These are phyloP conservation scores for Diaporthe destruens DNA, from an alignment of 2,329 filamentous ascomycete genomes.

Conservation along the genomic window DNA sequence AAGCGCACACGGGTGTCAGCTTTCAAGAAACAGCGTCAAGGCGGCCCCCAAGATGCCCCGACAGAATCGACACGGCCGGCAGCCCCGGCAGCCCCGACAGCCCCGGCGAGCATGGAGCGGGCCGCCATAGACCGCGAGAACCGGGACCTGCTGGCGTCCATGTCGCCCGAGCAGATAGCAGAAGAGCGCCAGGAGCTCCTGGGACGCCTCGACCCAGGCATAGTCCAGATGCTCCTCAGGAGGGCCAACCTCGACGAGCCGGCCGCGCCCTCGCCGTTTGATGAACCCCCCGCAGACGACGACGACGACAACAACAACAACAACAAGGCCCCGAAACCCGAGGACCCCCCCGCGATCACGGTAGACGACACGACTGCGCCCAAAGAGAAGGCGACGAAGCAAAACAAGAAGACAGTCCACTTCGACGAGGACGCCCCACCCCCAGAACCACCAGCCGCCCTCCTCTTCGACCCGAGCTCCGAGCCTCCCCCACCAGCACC, in stretches of 20 bases:
- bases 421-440: constrained; percentile 60
- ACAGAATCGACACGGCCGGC: constrained; percentile 44
- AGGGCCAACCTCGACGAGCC: constrained; percentile 80
- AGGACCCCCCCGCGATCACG: constrained; percentile 50
- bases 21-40: constrained; percentile 81
- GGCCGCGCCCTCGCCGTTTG: constrained; percentile 58
- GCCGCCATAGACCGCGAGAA: constrained; percentile 87
- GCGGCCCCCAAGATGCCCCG: constrained; percentile 7
- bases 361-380: constrained; percentile 51
- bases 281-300: constrained; percentile 45
- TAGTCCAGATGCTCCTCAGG: constrained; percentile 82
- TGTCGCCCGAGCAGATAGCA: constrained; percentile 87
- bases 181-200: constrained; percentile 85
- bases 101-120: constrained; percentile 68
- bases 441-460: constrained; percentile 55
- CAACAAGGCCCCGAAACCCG: constrained; percentile 25
- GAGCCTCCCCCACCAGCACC: constrained; percentile 25
- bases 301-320: neutral
- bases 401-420: constrained; percentile 48
- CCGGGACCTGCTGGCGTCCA: constrained; percentile 75
- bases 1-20: constrained; percentile 79
- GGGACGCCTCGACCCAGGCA: constrained; percentile 77
- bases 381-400: constrained; percentile 43
- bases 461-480: constrained; percentile 53
- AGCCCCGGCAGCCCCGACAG: constrained; percentile 39